Evolutionary conservation across 441 rosid species (phyloP).

Genomic region (Populus hybrid): DNA sequence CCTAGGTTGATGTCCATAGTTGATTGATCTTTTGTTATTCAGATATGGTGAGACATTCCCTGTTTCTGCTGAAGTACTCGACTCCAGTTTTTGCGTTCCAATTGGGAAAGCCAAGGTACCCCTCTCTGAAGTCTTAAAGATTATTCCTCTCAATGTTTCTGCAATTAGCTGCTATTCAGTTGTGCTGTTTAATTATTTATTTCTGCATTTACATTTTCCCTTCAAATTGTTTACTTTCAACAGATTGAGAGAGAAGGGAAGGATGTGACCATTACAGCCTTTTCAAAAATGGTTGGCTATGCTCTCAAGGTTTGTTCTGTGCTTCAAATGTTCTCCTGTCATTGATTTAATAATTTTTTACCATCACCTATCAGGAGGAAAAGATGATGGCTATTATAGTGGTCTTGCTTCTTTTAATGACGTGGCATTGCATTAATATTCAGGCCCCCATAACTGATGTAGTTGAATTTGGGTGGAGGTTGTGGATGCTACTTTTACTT

Average conservation of each 20-base stretch:
- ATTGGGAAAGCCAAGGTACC: constrained; percentile 94
- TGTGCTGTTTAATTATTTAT: neutral
- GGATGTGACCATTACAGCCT: constrained; percentile 85
- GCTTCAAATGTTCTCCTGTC: neutral
- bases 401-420: neutral
- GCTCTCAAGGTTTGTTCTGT: constrained; percentile 69
- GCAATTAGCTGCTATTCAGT: neutral
- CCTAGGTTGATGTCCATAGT: constrained; percentile 1
- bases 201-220: neutral
- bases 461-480: neutral
- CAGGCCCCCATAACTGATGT: neutral
- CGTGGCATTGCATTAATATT: neutral
- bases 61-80: constrained; percentile 83
- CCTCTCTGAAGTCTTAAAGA: neutral
- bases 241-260: constrained; percentile 96
- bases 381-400: neutral
- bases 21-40: constrained; percentile 16
- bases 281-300: constrained; percentile 86
- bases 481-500: neutral
- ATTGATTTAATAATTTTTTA: no score
- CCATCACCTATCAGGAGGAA: neutral
- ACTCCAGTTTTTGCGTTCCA: constrained; percentile 94
- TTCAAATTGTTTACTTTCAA: constrained; percentile 7
- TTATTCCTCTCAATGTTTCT: constrained; percentile 19
- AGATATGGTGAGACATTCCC: constrained; percentile 96